These are phyloP conservation scores for Agaricales sp. DNA, from an alignment of 1,284 basidiomycete genomes.

Conservation along the genomic window DNA sequence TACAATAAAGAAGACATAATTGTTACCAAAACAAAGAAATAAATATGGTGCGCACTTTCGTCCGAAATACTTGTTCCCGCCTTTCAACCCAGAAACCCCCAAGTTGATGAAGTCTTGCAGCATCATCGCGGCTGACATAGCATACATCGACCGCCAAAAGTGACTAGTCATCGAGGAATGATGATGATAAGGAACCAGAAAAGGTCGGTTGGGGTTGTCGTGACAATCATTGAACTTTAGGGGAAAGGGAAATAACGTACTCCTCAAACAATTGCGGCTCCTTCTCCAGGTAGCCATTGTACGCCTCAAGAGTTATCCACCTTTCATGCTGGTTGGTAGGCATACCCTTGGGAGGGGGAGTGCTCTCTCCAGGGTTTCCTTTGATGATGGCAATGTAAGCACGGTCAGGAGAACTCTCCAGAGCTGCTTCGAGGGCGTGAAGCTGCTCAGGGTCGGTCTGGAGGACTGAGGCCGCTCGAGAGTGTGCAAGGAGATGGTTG, in stretches of 20 bases:
- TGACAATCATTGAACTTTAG: no score
- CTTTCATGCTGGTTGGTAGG: background rate
- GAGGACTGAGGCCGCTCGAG: background rate
- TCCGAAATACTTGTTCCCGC: background rate
- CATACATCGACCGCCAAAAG: background rate
- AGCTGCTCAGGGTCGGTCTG: background rate
- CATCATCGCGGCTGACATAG: background rate
- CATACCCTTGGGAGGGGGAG: background rate
- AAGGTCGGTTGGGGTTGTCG: no score
- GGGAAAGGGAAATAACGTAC: background rate
- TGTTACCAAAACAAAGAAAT: no score
- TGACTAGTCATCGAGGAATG: background rate
- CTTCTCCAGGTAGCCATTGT: background rate
- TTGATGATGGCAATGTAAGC: background rate
- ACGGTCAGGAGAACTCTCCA: background rate
- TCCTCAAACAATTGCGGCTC: background rate
- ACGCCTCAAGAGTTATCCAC: background rate
- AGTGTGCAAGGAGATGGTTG: background rate
- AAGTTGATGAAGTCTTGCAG: background rate
- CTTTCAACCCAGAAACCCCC: background rate
- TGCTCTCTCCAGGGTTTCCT: background rate
- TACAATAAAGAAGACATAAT: background rate
- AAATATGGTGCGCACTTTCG: no score
- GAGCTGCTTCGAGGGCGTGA: background rate
- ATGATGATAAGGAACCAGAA: background rate